Conservation (phyloP, 768 basidiomycete species). For the Glaciozyma martinii region DNA sequence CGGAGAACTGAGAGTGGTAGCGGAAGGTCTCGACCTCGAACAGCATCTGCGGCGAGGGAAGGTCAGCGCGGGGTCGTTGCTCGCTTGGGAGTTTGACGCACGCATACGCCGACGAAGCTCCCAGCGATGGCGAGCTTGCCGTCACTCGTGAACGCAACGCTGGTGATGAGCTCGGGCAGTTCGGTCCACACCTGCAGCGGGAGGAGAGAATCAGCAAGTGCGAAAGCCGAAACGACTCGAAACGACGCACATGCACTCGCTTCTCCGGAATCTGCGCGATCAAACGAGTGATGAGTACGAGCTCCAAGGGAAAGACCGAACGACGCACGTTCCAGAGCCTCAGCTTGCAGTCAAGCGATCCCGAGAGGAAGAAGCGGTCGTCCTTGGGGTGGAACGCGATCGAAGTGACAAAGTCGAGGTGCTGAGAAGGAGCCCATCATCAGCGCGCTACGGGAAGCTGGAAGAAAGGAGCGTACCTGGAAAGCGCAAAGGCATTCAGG, state of each 20-base stretch:
- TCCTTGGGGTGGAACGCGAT: slow-evolving; percentile 36
- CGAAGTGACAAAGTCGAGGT: slow-evolving; percentile 36
- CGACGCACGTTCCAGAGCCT: slow-evolving; percentile 33
- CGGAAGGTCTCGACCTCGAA: slow-evolving; percentile 29
- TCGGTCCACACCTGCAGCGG: slow-evolving; percentile 32
- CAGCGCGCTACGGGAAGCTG: background rate
- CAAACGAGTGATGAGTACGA: background rate
- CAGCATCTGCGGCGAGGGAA: slow-evolving; percentile 23
- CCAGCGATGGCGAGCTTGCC: slow-evolving; percentile 34
- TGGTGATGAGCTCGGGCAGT: slow-evolving; percentile 34
- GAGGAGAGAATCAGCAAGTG: background rate
- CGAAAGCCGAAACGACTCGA: background rate
- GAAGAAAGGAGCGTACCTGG: slow-evolving; percentile 8
- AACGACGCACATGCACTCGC: slow-evolving; percentile 16
- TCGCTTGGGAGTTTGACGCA: too few relatives aligned
- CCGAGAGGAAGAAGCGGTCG: slow-evolving; percentile 36
- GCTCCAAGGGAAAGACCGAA: background rate
- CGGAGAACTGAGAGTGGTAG: slow-evolving; percentile 22
- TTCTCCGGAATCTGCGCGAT: slow-evolving; percentile 31
- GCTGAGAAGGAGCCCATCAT: slow-evolving; percentile 10
- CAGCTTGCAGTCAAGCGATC: slow-evolving; percentile 34
- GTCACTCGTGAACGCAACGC: slow-evolving; percentile 34
- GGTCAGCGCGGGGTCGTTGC: too few relatives aligned
- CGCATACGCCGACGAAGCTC: slow-evolving; percentile 29
- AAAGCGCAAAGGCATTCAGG: slow-evolving; percentile 34